Evolutionary conservation across 2,329 filamentous ascomycete genomes (phyloP), one percentile per base, ranked within the genome.

Genomic region (Helminthosporium solani): DNA sequence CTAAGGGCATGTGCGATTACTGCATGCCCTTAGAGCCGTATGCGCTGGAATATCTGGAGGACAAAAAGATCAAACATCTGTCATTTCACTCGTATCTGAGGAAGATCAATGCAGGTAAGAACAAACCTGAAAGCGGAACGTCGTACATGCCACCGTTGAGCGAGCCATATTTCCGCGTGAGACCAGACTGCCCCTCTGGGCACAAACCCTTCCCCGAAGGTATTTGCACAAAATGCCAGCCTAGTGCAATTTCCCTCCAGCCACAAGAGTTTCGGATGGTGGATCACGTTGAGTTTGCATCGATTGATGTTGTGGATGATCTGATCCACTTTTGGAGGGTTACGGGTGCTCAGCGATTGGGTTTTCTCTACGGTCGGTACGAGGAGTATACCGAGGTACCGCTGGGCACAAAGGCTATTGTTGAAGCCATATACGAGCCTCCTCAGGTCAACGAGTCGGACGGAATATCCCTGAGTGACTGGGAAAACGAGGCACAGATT

Each of bases 1-100:
- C 87, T 41, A 97, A 96, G 73, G 94, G 94, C 68, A 99, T 99
- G 94, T 99, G 94, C 72, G 94, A 99, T 73, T 95, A 96, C 73
- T 99, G 94, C 75, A 95, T 95, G 83, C 95, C 95, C 0, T 75
- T 97, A 40, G 94, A 99, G 64, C 94, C 94, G 1, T 99, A 95
- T 71, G 86, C 95, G 63, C 71, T 86, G n/a, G 84, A 84, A 45
- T 96, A 96, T 61, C 80, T 99, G 15, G 82, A 83, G 23, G 92
- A 99, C 60, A 95, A 92, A 78, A 96, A 96, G 79, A 96, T 99
- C 79, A 99, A 99, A 71, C 95, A 99, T 71, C 79, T 94, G 21
- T 97, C 94, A 0, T 96, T 97, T 73, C 94, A 99, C 71, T 88
- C 91, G 3, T 86, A 97, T 68, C 79, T 99, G 36, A 85, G 91